These are phyloP conservation scores for Yueomyces sinensis DNA, from an alignment of 805 yeast species.

Conservation along the genomic window DNA sequence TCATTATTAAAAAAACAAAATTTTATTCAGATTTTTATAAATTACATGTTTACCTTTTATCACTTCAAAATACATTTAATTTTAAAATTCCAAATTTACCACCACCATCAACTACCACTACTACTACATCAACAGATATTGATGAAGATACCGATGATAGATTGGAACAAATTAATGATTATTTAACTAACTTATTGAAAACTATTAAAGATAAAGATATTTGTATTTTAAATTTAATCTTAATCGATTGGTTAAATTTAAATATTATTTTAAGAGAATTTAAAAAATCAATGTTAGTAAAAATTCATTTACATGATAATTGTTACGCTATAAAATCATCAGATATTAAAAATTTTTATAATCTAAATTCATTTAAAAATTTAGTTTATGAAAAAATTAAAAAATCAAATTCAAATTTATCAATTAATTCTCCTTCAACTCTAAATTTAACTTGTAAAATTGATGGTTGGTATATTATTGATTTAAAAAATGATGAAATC, in stretches of 20 bases:
- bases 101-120: slow-evolving; percentile 1
- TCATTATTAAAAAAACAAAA: slow-evolving; percentile 4
- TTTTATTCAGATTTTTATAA: neutral
- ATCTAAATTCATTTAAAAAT: slow-evolving; percentile 5
- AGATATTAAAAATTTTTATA: slow-evolving; percentile 4
- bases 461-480: slow-evolving; percentile 12
- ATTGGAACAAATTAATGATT: slow-evolving; percentile 4
- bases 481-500: slow-evolving; percentile 6
- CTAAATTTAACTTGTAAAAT: slow-evolving; percentile 5
- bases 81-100: slow-evolving; percentile 5
- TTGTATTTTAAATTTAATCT: neutral
- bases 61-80: neutral
- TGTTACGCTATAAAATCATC: slow-evolving; percentile 12
- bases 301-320: slow-evolving; percentile 10
- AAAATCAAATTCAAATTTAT: neutral
- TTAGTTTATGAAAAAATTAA: slow-evolving; percentile 2
- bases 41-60: neutral
- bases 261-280: too few relatives aligned
- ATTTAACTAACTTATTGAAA: slow-evolving; percentile 1
- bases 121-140: neutral
- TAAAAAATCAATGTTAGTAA: slow-evolving; percentile 7
- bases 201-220: neutral
- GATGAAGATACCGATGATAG: slow-evolving; percentile 2
- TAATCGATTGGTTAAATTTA: slow-evolving; percentile 6
- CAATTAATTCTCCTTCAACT: neutral